Conservation (phyloP, 1,284 basidiomycete species). For the Singerocomus inundabilis region DNA sequence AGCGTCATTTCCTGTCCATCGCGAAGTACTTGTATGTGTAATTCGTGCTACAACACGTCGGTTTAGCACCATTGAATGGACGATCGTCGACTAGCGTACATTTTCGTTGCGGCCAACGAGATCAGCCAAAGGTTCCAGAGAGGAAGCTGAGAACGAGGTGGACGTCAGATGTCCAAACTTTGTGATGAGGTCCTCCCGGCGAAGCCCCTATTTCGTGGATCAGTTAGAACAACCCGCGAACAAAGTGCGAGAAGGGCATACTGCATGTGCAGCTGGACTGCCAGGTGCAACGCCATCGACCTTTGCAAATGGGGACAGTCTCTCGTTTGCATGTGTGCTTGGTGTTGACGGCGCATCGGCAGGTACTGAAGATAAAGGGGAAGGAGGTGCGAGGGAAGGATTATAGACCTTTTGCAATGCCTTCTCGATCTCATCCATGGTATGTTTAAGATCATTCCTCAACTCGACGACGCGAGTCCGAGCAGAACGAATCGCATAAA, state of each 20-base stretch:
- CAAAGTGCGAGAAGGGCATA: slow-evolving; percentile 38
- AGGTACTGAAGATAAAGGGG: slow-evolving; percentile 1
- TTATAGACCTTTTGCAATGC: slow-evolving; percentile 69
- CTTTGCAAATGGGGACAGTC: slow-evolving; percentile 59
- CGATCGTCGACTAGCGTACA: slow-evolving; percentile 43
- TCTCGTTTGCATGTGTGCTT: slow-evolving; percentile 17
- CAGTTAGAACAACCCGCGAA: background rate
- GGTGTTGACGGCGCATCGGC: slow-evolving; percentile 1
- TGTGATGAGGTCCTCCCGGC: slow-evolving; percentile 67
- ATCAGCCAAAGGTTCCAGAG: slow-evolving; percentile 66
- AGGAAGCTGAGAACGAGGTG: slow-evolving; percentile 48
- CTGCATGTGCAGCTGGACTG: slow-evolving; percentile 78
- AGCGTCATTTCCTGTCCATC: slow-evolving; percentile 39
- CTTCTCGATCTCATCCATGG: slow-evolving; percentile 66
- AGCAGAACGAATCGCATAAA: slow-evolving; percentile 79
- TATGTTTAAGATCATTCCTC: slow-evolving; percentile 68
- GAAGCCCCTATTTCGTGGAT: slow-evolving; percentile 54
- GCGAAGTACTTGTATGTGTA: slow-evolving; percentile 45
- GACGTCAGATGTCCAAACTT: slow-evolving; percentile 69
- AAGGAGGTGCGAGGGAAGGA: slow-evolving; percentile 35
- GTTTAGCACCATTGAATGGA: background rate
- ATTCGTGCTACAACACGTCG: slow-evolving; percentile 43
- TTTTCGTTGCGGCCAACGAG: slow-evolving; percentile 75
- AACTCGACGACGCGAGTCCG: slow-evolving; percentile 71
- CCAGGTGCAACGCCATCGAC: slow-evolving; percentile 75